Evolutionary conservation across 306 rosid species (phyloP).

Genomic region (Cicer arietinum): DNA sequence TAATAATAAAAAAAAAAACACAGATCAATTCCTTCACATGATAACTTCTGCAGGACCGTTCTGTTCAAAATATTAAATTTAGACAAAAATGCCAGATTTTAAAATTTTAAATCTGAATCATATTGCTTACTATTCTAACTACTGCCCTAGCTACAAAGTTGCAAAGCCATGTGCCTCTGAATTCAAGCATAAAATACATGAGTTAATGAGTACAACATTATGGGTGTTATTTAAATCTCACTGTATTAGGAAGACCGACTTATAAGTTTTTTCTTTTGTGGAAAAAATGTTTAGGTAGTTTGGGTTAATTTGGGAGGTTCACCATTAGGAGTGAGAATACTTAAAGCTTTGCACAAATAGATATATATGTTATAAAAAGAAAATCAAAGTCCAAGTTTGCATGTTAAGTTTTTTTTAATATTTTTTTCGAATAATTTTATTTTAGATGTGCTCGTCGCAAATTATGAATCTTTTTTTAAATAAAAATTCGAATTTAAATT

Average conservation of each 20-base stretch:
- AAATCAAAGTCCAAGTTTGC: no score
- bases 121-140: constrained; percentile 46
- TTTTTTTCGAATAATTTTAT: no score
- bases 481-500: no score
- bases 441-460: no score
- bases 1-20: constrained; percentile 5
- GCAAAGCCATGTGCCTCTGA: constrained; percentile 63
- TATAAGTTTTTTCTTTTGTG: background rate
- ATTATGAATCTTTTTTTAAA: no score
- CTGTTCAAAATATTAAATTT: constrained; percentile 38
- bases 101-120: constrained; percentile 31
- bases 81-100: constrained; percentile 21
- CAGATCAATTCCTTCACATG: constrained; percentile 61
- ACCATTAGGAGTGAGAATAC: no score
- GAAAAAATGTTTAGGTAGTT: background rate
- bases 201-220: constrained; percentile 33
- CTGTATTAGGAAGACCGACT: constrained; percentile 19
- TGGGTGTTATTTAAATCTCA: constrained; percentile 28
- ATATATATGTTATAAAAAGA: no score
- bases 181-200: constrained; percentile 48
- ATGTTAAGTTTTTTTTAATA: no score
- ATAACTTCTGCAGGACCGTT: constrained; percentile 43
- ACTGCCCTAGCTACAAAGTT: constrained; percentile 50
- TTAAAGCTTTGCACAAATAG: no score
- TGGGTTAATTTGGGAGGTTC: background rate